Percentiles rank a stretch among this genome's conserved stretches.
Conservation (phyloP, 257 asterid genomes). For the Rhazya stricta region DNA sequence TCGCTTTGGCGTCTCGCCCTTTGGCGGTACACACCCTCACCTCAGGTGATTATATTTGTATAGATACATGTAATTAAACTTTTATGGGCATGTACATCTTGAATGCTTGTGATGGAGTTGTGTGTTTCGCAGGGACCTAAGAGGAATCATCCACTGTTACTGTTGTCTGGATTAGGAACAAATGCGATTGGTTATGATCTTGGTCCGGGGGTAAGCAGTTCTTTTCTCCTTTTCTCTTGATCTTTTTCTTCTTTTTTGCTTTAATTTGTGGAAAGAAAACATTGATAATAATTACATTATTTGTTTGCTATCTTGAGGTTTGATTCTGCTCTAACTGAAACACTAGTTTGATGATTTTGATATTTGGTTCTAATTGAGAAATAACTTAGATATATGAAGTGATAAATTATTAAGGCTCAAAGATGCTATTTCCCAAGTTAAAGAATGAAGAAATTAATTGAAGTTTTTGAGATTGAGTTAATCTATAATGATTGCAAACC, state of each 20-base stretch:
- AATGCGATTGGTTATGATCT: conserved; percentile 98
- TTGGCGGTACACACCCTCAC: conserved; percentile 88
- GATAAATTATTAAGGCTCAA: neutral
- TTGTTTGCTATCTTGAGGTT: neutral
- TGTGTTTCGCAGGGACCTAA: conserved; percentile 48
- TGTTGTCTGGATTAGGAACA: conserved; percentile 94
- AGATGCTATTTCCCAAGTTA: too few species aligned
- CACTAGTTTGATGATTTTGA: neutral
- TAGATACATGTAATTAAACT: neutral
- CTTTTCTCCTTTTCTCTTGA: neutral
- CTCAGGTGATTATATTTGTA: conserved; percentile 37
- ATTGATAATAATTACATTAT: neutral
- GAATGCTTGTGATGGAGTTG: neutral
- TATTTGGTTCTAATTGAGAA: neutral
- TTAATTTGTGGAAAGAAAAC: neutral
- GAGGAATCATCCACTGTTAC: conserved; percentile 87
- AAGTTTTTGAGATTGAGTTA: too few species aligned
- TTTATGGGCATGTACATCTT: neutral
- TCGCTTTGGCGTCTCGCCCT: conserved; percentile 85
- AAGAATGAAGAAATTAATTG: too few species aligned
- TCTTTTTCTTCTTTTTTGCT: neutral
- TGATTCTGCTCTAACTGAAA: neutral
- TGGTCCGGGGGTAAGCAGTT: conserved; percentile 68
- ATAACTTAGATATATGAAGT: neutral
- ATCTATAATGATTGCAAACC: neutral